phyloP scores from a whole-genome alignment of 2,329 filamentous ascomycete species.

The Fusarium sp. region DNA sequence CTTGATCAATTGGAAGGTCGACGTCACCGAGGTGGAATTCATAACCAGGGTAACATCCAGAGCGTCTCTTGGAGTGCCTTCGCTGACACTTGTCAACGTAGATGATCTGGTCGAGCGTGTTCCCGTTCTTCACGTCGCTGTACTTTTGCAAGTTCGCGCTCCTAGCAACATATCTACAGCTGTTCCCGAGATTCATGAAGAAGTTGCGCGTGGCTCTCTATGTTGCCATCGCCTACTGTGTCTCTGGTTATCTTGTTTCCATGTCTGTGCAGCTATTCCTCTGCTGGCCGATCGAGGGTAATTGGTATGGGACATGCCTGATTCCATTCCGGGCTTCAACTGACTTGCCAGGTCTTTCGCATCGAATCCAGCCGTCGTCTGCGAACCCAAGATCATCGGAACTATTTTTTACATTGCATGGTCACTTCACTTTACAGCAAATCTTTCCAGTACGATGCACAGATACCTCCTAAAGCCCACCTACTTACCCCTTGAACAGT shows the following conservation, averaged over 20 bases:
- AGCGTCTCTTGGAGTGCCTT: not conserved
- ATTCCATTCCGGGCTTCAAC: not conserved
- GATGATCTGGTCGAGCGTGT: conserved; percentile 17
- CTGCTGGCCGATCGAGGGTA: conserved; percentile 26
- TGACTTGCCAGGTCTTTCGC: not conserved
- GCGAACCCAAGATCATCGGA: not conserved
- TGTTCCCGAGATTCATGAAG: conserved; percentile 34
- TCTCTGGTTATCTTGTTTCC: conserved; percentile 3
- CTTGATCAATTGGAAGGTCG: conserved; percentile 16
- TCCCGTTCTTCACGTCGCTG: conserved; percentile 31
- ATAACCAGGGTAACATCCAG: not conserved
- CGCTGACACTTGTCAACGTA: not conserved
- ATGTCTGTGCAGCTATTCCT: conserved; percentile 24
- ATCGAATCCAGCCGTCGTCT: not conserved
- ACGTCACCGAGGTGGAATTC: conserved; percentile 5
- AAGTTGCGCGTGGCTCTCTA: conserved; percentile 21
- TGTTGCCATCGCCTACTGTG: conserved; percentile 6
- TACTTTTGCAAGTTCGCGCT: conserved; percentile 38
- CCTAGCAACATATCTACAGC: conserved; percentile 32
- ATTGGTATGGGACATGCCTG: conserved; percentile 17
- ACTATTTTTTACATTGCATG: conserved; percentile 29
- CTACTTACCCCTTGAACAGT: conserved; percentile 3
- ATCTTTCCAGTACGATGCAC: conserved; percentile 4
- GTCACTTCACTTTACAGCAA: conserved; percentile 24
- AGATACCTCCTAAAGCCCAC: not conserved